Percentiles rank a stretch among this genome's conserved stretches.
These are phyloP conservation scores for Ambrosiella xylebori DNA, from an alignment of 2,329 filamentous ascomycete species.

Conservation along the genomic window DNA sequence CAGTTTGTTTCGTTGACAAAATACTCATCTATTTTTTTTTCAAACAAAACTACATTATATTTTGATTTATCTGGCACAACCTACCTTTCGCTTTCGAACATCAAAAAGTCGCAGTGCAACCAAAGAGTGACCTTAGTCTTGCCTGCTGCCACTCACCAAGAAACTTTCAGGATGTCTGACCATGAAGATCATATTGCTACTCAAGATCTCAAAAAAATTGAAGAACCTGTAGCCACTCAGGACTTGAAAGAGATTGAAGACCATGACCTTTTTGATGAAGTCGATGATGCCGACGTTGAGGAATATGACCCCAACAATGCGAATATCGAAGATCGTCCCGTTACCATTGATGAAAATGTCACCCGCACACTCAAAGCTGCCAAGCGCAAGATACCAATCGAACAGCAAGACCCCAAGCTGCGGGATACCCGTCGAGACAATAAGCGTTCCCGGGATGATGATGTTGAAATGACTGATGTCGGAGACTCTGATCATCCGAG, in stretches of 20 bases:
- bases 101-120: no score
- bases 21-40: no score
- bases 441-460: constrained; percentile 35
- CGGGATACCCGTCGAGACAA: constrained; percentile 57
- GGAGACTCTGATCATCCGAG: constrained; percentile 25
- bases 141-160: no score
- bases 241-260: constrained; percentile 31
- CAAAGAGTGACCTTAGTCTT: no score
- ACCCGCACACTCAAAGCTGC: constrained; percentile 45
- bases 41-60: no score
- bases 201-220: constrained; percentile 28
- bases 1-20: no score
- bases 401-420: constrained; percentile 54
- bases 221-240: constrained; percentile 27
- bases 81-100: no score
- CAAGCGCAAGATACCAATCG: constrained; percentile 41
- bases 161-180: not conserved
- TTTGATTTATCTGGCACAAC: no score
- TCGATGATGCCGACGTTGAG: constrained; percentile 52
- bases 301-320: constrained; percentile 50
- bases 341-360: constrained; percentile 51
- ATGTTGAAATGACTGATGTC: constrained; percentile 28
- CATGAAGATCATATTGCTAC: constrained; percentile 18
- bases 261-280: constrained; percentile 45
- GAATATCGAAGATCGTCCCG: constrained; percentile 43